Percentiles rank a stretch among this genome's conserved stretches.
Conservation (phyloP, 495 filamentous ascomycete genomes). For the Pseudomonodictys pantanalensis region DNA sequence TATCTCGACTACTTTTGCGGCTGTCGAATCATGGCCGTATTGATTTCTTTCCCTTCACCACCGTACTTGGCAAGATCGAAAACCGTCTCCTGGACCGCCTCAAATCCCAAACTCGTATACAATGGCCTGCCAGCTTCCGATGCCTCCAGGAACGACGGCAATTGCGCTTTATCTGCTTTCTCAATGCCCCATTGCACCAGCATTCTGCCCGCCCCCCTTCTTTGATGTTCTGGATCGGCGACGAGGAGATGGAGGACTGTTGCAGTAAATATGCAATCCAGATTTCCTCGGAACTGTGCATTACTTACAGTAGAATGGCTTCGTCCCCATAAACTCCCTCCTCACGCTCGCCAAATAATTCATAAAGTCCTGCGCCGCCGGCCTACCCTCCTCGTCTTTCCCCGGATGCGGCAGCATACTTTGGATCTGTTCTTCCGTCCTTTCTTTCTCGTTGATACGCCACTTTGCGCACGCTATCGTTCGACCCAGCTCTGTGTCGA, state of each 20-base stretch:
- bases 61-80: slow-evolving; percentile 32
- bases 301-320: slow-evolving; percentile 27
- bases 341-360: slow-evolving; percentile 5
- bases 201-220: slow-evolving; percentile 28
- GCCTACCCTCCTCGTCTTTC: slow-evolving; percentile 1
- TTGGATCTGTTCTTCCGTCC: slow-evolving; percentile 18
- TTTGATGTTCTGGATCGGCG: slow-evolving; percentile 27
- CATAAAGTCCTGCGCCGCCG: slow-evolving; percentile 18
- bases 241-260: slow-evolving; percentile 29
- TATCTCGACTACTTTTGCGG: not conserved
- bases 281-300: not conserved
- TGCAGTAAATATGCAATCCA: not conserved
- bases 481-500: slow-evolving; percentile 27
- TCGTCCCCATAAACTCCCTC: slow-evolving; percentile 21
- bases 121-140: slow-evolving; percentile 24
- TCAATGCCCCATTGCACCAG: slow-evolving; percentile 30
- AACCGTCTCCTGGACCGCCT: slow-evolving; percentile 7
- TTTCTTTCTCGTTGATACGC: slow-evolving; percentile 22
- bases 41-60: slow-evolving; percentile 14
- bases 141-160: slow-evolving; percentile 30
- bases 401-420: slow-evolving; percentile 5
- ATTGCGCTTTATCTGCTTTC: slow-evolving; percentile 19
- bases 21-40: slow-evolving; percentile 26
- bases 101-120: slow-evolving; percentile 26
- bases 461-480: slow-evolving; percentile 31